Evolutionary conservation across 2,329 filamentous ascomycete species (phyloP), one percentile per base, ranked within the genome.

Genomic region (Ophidiomyces ophidiicola): DNA sequence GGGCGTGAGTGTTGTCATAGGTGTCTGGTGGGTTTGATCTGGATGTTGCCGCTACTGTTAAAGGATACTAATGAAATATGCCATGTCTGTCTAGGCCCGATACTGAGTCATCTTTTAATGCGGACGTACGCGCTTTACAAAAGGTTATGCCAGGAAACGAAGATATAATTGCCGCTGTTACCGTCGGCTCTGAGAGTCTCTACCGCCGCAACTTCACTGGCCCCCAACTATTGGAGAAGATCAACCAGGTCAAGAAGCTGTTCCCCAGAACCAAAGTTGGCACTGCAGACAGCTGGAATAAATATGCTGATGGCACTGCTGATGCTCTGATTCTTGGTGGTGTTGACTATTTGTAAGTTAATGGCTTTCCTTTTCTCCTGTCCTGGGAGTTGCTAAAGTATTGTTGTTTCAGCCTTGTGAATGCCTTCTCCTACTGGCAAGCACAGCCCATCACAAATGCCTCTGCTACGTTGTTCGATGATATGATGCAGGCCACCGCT

Each of bases 381-480:
- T 1, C 30, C 11, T 30, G 20, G 4, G 29, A 28, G 10, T 23
- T 31, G 10, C 21, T 41, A 21, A 28, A 19, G 12, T 32, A 31
- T 34, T 12, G 36, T 7, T 6, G 12, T 7, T 29, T 29, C 38
- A 64, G 68, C 41, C 63, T 83, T 44, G 67, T 72, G 55, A 82
- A 83, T 53, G 79, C 75, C 18, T 83, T 83, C 55, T 71, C 74
- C 21, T 83, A 80, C 68, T 82, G 79, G 79, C 79, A 83, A 57
- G 76, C 71, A 29, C 69, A 70, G 53, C 62, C 62, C 32, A 70
- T 70, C 45, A 60, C 63, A 41, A 74, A 78, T 50, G 72, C 73
- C 23, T 72, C 72, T 28, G 58, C 68, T 43, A 75, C 71, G 38
- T 81, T 79, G 63, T 73, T 81, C 49, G 71, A 80, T 50, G 78